Conservation (phyloP, 495 filamentous ascomycete genomes). For the Podospora pseudopauciseta region DNA sequence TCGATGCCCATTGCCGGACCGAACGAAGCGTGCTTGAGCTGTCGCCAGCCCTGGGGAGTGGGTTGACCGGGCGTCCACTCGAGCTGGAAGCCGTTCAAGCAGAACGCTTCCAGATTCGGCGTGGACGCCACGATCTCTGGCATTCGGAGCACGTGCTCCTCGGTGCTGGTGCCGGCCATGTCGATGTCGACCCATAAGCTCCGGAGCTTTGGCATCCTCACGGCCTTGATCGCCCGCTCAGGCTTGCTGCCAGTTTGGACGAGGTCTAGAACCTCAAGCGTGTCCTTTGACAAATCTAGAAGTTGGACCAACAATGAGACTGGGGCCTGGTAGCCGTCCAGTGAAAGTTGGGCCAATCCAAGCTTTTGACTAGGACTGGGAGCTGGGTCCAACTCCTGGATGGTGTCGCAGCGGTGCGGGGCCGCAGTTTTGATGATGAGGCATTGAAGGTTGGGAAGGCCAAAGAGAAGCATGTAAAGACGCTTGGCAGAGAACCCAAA, state of each 20-base stretch:
- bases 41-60: slow-evolving; percentile 10
- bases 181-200: background rate
- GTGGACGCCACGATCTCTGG: slow-evolving; percentile 9
- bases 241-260: background rate
- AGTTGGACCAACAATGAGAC: background rate
- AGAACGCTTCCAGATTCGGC: slow-evolving; percentile 22
- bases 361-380: background rate
- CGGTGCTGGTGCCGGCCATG: background rate
- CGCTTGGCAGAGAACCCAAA: slow-evolving; percentile 16
- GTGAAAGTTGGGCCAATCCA: slow-evolving; percentile 8
- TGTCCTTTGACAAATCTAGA: background rate
- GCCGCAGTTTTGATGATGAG: slow-evolving; percentile 13
- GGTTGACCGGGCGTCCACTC: background rate
- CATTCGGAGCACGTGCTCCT: background rate
- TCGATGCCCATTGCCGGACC: background rate
- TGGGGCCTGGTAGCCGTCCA: background rate
- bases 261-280: slow-evolving; percentile 14
- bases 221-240: background rate
- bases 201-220: background rate
- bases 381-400: background rate
- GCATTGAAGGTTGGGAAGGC: slow-evolving; percentile 17
- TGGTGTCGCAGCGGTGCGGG: background rate
- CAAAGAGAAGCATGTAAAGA: slow-evolving; percentile 10
- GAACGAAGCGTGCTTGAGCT: slow-evolving; percentile 12
- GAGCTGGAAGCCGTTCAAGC: slow-evolving; percentile 16